These are phyloP conservation scores for Candida nemodendra DNA, from an alignment of 805 yeast species.

Conservation along the genomic window DNA sequence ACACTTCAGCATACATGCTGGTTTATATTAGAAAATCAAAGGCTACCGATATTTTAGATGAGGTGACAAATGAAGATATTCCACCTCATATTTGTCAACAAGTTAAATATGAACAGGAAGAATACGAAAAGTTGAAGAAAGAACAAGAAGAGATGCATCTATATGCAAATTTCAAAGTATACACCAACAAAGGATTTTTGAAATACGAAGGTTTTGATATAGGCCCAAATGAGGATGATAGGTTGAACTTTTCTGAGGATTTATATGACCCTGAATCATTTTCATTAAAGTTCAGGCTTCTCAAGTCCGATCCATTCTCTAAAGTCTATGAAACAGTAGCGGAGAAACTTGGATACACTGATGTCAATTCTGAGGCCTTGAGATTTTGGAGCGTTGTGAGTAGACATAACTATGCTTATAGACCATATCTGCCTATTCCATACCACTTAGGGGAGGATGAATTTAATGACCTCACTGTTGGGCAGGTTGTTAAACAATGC, in stretches of 20 bases:
- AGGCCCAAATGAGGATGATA: conserved; percentile 56
- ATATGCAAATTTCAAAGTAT: conserved; percentile 56
- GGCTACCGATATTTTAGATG: conserved; percentile 56
- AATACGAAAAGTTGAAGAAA: conserved; percentile 49
- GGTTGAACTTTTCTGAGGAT: conserved; percentile 46
- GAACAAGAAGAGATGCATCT: conserved; percentile 73
- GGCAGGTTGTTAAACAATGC: conserved; percentile 45
- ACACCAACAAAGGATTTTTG: conserved; percentile 51
- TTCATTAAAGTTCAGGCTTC: conserved; percentile 50
- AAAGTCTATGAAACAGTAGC: conserved; percentile 52
- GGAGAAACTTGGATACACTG: conserved; percentile 36
- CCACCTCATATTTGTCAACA: conserved; percentile 70
- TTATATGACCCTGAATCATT: conserved; percentile 46
- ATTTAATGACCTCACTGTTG: conserved; percentile 41
- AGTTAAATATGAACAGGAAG: conserved; percentile 61
- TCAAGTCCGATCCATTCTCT: conserved; percentile 53
- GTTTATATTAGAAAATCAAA: conserved; percentile 77
- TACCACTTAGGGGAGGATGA: conserved; percentile 25
- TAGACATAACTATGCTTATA: conserved; percentile 67
- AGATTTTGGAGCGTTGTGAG: conserved; percentile 65
- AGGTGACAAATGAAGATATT: conserved; percentile 49
- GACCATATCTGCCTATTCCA: conserved; percentile 52
- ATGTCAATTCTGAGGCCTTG: conserved; percentile 35
- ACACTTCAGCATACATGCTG: conserved; percentile 95
- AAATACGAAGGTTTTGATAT: conserved; percentile 73